Conservation (phyloP, 106 monocot species). For the Cymbidium sinense region DNA sequence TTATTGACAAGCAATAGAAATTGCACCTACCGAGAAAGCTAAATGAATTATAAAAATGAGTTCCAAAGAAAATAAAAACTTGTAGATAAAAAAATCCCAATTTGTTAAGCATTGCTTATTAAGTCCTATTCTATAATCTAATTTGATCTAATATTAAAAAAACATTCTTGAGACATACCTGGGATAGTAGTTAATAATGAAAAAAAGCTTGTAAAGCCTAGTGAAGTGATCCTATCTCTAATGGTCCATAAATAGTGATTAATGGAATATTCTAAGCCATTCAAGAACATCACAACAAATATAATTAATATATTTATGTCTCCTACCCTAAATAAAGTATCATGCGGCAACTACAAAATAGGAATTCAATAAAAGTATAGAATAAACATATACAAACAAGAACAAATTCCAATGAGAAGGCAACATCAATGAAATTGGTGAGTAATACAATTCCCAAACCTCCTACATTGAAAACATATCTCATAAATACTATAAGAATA, state of each 20-base stretch:
- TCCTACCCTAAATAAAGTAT: neutral
- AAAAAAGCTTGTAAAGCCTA: too few species aligned
- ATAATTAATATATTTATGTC: neutral
- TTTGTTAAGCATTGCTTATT: too few species aligned
- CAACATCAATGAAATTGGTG: neutral
- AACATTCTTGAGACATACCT: too few species aligned
- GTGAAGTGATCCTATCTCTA: conserved; percentile 1
- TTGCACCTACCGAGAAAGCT: too few species aligned
- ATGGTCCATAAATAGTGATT: neutral
- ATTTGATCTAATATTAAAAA: too few species aligned
- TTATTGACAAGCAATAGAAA: too few species aligned
- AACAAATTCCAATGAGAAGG: neutral
- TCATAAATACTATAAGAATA: too few species aligned
- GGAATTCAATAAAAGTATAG: neutral
- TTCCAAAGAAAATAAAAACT: too few species aligned
- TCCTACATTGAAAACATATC: neutral
- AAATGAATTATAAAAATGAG: too few species aligned
- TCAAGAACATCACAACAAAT: neutral
- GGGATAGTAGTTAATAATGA: too few species aligned
- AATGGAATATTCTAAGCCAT: neutral
- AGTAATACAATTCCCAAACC: neutral
- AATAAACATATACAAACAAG: neutral
- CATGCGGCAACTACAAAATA: neutral
- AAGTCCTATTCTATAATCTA: too few species aligned
- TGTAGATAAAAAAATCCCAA: too few species aligned